Percentiles rank a stretch among this genome's conserved stretches.
phyloP scores from a whole-genome alignment of 768 basidiomycete genomes.

The Pleurotus sapidus region DNA sequence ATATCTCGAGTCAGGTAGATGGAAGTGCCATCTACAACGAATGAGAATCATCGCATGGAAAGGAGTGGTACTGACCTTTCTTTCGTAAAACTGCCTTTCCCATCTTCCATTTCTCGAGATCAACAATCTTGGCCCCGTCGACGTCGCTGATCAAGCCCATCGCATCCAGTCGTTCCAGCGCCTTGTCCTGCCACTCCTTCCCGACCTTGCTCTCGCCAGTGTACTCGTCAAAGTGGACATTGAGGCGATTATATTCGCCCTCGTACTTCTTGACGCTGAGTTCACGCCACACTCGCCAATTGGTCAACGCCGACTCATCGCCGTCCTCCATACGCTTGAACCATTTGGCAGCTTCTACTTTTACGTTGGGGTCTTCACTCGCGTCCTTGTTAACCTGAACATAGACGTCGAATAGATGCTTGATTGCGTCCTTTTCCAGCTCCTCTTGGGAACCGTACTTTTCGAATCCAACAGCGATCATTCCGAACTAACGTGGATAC shows the following conservation, averaged over 20 bases:
- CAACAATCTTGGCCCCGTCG: slow-evolving; percentile 82
- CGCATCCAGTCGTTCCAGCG: slow-evolving; percentile 63
- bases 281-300: slow-evolving; percentile 94
- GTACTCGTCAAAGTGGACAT: slow-evolving; percentile 90
- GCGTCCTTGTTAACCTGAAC: slow-evolving; percentile 91
- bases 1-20: slow-evolving; percentile 97
- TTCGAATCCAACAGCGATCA: slow-evolving; percentile 89
- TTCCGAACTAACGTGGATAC: slow-evolving; percentile 55
- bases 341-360: slow-evolving; percentile 74
- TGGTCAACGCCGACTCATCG: slow-evolving; percentile 75
- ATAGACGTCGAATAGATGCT: slow-evolving; percentile 92
- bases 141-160: slow-evolving; percentile 74
- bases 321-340: slow-evolving; percentile 97
- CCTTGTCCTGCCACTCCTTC: slow-evolving; percentile 69
- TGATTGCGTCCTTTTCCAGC: slow-evolving; percentile 86
- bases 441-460: slow-evolving; percentile 86
- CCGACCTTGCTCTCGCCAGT: slow-evolving; percentile 86
- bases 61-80: slow-evolving; percentile 47
- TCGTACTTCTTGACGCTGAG: slow-evolving; percentile 88
- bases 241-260: slow-evolving; percentile 84
- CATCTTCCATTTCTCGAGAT: slow-evolving; percentile 87
- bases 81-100: slow-evolving; percentile 90
- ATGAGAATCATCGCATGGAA: neutral
- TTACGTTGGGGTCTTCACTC: slow-evolving; percentile 67
- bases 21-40: slow-evolving; percentile 75